These are phyloP conservation scores for Ambrosia trifida DNA, from an alignment of 129 eudicot species.

Conservation along the genomic window DNA sequence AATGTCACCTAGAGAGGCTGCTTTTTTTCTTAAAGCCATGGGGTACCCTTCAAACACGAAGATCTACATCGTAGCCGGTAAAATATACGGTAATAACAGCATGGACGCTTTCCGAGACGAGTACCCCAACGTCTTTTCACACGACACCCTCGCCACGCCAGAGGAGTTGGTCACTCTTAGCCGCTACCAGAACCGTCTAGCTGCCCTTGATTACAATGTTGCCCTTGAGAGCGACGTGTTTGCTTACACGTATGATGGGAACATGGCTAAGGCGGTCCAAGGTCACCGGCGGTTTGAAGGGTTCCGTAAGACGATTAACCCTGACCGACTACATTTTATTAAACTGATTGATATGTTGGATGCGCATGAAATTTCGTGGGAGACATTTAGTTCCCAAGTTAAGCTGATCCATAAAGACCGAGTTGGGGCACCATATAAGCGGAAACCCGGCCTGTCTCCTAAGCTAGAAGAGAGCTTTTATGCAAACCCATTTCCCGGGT, in stretches of 20 bases:
- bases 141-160: conserved; percentile 70
- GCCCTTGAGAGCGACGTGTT: conserved; percentile 89
- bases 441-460: conserved; percentile 58
- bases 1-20: conserved; percentile 95
- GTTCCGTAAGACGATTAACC: conserved; percentile 75
- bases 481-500: conserved; percentile 95
- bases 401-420: conserved; percentile 54
- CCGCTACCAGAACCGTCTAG: conserved; percentile 76
- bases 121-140: conserved; percentile 75
- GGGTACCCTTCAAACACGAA: conserved; percentile 73
- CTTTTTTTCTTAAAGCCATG: conserved; percentile 86
- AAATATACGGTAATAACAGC: conserved; percentile 69
- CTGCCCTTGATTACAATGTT: conserved; percentile 81
- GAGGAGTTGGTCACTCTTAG: conserved; percentile 60
- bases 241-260: conserved; percentile 84
- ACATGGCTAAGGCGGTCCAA: conserved; percentile 97
- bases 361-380: conserved; percentile 57
- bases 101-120: conserved; percentile 62
- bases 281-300: conserved; percentile 91
- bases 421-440: conserved; percentile 64
- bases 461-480: conserved; percentile 82
- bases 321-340: conserved; percentile 72
- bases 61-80: conserved; percentile 91
- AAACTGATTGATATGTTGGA: conserved; percentile 67
- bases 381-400: conserved; percentile 57